phyloP scores from a whole-genome alignment of 108 stramenopile species.

The Fistulifera solaris region DNA sequence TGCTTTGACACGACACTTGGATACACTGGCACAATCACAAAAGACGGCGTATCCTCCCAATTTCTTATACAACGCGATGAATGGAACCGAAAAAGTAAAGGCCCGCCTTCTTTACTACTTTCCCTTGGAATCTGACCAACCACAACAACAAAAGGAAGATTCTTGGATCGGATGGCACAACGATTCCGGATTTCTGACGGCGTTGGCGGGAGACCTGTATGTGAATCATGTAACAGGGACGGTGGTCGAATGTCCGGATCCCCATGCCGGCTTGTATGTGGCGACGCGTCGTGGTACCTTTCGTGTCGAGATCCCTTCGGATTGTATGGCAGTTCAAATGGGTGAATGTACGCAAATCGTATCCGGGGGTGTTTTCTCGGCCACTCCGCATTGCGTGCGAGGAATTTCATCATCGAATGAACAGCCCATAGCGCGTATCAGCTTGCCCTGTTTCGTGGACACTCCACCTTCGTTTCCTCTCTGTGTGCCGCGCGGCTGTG shows the following conservation, averaged over 20 bases:
- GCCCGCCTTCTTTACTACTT: slow-evolving; percentile 87
- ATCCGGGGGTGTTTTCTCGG: slow-evolving; percentile 74
- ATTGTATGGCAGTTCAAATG: slow-evolving; percentile 89
- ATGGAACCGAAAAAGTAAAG: slow-evolving; percentile 81
- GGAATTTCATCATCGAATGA: slow-evolving; percentile 28
- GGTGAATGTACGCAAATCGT: slow-evolving; percentile 90
- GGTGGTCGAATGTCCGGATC: slow-evolving; percentile 39
- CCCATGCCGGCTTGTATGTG: slow-evolving; percentile 74
- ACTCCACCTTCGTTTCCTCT: slow-evolving; percentile 64
- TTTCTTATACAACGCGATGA: slow-evolving; percentile 42
- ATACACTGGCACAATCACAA: slow-evolving; percentile 27
- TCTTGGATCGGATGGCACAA: slow-evolving; percentile 94
- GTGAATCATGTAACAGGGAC: slow-evolving; percentile 61
- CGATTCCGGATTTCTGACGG: slow-evolving; percentile 87
- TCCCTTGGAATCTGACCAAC: slow-evolving; percentile 37
- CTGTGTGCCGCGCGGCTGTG: slow-evolving; percentile 37
- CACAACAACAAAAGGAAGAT: slow-evolving; percentile 29
- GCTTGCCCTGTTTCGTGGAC: slow-evolving; percentile 83
- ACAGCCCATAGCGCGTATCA: slow-evolving; percentile 41
- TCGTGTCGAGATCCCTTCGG: slow-evolving; percentile 63
- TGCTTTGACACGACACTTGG: slow-evolving; percentile 55
- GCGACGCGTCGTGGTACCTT: slow-evolving; percentile 48
- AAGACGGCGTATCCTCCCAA: slow-evolving; percentile 25
- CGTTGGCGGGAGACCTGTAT: slow-evolving; percentile 81
- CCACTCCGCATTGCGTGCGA: slow-evolving; percentile 89